These are phyloP conservation scores for Spatholobus suberectus DNA, from an alignment of 306 rosid genomes.

Conservation along the genomic window DNA sequence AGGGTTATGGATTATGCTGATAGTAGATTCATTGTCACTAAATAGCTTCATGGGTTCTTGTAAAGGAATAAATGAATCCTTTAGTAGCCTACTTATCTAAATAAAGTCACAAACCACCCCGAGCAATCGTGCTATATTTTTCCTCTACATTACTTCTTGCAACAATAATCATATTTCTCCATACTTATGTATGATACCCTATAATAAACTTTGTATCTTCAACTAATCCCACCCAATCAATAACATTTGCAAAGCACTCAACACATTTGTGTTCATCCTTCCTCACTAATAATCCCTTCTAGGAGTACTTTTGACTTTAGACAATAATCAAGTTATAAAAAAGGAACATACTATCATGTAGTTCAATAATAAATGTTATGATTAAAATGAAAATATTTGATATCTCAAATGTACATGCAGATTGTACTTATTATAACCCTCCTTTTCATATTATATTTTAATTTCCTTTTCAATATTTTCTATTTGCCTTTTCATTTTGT, in stretches of 20 bases:
- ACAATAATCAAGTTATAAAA: conserved; percentile 12
- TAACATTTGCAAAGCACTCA: not conserved
- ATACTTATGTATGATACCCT: not conserved
- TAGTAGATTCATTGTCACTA: not conserved
- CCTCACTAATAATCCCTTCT: not conserved
- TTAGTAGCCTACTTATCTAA: not conserved
- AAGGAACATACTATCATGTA: not conserved
- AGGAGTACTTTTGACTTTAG: not conserved
- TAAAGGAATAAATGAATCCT: not conserved
- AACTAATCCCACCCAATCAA: not conserved
- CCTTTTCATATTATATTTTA: too few species aligned
- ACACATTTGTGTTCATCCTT: not conserved
- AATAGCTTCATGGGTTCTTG: not conserved
- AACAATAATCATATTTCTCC: not conserved
- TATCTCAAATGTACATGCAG: not conserved
- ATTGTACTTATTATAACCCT: not conserved
- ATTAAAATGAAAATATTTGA: not conserved
- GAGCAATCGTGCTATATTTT: not conserved
- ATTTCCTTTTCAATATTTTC: not conserved
- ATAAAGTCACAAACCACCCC: not conserved
- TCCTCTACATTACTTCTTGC: not conserved
- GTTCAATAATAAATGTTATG: not conserved
- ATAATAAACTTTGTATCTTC: not conserved
- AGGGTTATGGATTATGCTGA: not conserved
- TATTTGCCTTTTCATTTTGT: too few species aligned